phyloP scores from a whole-genome alignment of 2,329 filamentous ascomycete genomes.

The Drechslerella dactyloides region DNA sequence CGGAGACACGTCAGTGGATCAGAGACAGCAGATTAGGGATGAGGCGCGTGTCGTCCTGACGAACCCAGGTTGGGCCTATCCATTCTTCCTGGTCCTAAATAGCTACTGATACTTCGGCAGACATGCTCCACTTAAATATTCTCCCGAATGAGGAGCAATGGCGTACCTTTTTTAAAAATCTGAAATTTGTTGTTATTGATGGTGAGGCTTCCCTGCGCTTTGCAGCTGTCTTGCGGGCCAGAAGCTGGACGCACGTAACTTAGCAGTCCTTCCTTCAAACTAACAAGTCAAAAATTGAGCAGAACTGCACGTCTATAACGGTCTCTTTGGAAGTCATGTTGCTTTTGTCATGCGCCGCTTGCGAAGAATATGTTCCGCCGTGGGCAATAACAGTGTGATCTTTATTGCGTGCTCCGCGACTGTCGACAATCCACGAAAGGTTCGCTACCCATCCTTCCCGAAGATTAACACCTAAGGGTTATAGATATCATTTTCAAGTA shows the following conservation, averaged over 20 bases:
- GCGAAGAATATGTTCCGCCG: slow-evolving; percentile 82
- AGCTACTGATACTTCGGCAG: slow-evolving; percentile 57
- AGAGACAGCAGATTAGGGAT: slow-evolving; percentile 80
- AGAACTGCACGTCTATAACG: slow-evolving; percentile 96
- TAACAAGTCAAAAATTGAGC: slow-evolving; percentile 4
- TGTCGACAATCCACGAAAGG: slow-evolving; percentile 78
- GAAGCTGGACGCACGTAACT: too few species aligned
- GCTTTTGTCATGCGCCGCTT: slow-evolving; percentile 92
- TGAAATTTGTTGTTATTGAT: slow-evolving; percentile 80
- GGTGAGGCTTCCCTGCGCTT: slow-evolving; percentile 57
- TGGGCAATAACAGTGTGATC: slow-evolving; percentile 82
- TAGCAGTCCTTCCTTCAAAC: slow-evolving; percentile 65
- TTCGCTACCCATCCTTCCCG: slow-evolving; percentile 16
- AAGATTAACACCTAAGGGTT: background rate
- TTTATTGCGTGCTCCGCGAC: slow-evolving; percentile 98
- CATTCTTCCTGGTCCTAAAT: background rate
- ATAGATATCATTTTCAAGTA: background rate
- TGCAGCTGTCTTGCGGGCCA: too few species aligned
- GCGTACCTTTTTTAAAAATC: slow-evolving; percentile 84
- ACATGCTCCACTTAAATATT: slow-evolving; percentile 96
- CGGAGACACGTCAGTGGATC: slow-evolving; percentile 84
- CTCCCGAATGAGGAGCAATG: slow-evolving; percentile 89
- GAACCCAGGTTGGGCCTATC: slow-evolving; percentile 66
- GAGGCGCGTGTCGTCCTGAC: slow-evolving; percentile 94
- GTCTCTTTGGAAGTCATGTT: slow-evolving; percentile 89